phyloP scores from a whole-genome alignment of 164 flowering plant genomes.

The Litsea cubeba region DNA sequence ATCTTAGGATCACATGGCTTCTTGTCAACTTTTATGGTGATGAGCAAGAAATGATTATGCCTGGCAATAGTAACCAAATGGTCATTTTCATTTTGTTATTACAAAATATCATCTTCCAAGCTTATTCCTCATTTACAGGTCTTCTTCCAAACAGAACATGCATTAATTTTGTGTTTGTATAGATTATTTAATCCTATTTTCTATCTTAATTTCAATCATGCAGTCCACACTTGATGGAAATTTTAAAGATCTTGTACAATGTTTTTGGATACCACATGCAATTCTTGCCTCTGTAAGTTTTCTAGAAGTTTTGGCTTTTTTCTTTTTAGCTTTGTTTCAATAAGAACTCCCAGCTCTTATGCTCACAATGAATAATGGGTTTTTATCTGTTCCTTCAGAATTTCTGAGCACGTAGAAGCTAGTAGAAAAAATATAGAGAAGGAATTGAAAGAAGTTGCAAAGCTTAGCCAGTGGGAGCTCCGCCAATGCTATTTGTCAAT shows the following conservation, averaged over 20 bases:
- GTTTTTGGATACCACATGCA: slow-evolving; percentile 72
- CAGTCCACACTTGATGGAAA: slow-evolving; percentile 48
- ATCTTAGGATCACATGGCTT: neutral
- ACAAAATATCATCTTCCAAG: no score
- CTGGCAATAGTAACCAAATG: no score
- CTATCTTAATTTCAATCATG: slow-evolving; percentile 11
- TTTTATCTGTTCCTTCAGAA: slow-evolving; percentile 33
- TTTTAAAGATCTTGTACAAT: slow-evolving; percentile 60
- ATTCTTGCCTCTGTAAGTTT: slow-evolving; percentile 73
- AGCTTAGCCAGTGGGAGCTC: slow-evolving; percentile 76
- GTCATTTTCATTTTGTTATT: no score
- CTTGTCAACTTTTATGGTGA: no score
- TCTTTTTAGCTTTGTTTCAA: neutral
- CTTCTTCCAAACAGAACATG: neutral
- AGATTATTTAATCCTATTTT: neutral
- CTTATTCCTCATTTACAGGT: no score
- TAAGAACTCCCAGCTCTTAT: neutral
- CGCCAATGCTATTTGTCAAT: slow-evolving; percentile 35
- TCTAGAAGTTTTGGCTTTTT: neutral
- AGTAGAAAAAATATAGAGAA: slow-evolving; percentile 41
- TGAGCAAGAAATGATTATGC: no score
- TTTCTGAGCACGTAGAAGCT: slow-evolving; percentile 41
- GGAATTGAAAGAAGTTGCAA: slow-evolving; percentile 56
- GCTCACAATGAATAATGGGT: neutral
- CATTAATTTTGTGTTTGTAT: neutral